phyloP scores from a whole-genome alignment of 139 green algal genomes.

The Raphidocelis subcapitata region DNA sequence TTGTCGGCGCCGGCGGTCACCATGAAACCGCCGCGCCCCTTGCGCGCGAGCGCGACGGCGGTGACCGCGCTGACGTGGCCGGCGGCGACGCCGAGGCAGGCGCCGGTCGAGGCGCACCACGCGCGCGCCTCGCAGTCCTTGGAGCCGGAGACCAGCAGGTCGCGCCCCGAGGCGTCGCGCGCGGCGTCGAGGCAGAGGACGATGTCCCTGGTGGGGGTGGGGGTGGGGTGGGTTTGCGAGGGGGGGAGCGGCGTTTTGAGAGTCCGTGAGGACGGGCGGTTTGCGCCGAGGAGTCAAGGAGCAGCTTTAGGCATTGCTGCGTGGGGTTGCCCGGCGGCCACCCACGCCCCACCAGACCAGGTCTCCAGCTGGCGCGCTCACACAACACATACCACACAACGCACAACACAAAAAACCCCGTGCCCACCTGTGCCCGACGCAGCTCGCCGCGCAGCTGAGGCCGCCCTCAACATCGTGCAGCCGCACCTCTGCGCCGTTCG shows the following conservation, averaged over 20 bases:
- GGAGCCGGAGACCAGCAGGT: slow-evolving; percentile 52
- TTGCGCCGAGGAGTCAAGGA: too few relatives aligned
- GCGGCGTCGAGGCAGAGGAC: slow-evolving; percentile 50
- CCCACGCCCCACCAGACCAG: too few relatives aligned
- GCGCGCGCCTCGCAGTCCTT: slow-evolving; percentile 90
- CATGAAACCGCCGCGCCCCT: slow-evolving; percentile 40
- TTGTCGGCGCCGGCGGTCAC: slow-evolving; percentile 83
- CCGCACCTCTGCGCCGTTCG: slow-evolving; percentile 74
- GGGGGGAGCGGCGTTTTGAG: too few relatives aligned
- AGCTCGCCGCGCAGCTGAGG: slow-evolving; percentile 52
- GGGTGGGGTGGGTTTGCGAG: too few relatives aligned
- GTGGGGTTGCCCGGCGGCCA: too few relatives aligned
- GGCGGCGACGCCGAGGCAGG: slow-evolving; percentile 61
- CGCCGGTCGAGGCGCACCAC: slow-evolving; percentile 65
- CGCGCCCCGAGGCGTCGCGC: not conserved
- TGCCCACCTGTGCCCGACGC: slow-evolving; percentile 51
- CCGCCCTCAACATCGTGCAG: slow-evolving; percentile 69
- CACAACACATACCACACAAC: slow-evolving; percentile 10
- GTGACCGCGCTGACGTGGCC: slow-evolving; percentile 87
- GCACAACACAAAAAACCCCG: not conserved
- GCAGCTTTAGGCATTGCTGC: too few relatives aligned
- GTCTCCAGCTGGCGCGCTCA: too few relatives aligned
- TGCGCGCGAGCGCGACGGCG: slow-evolving; percentile 59
- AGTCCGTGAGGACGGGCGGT: too few relatives aligned
- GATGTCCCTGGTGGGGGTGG: slow-evolving; percentile 19